phyloP scores from a whole-genome alignment of 176 grass and related monocot species.

The Coix lacrymajobi region DNA sequence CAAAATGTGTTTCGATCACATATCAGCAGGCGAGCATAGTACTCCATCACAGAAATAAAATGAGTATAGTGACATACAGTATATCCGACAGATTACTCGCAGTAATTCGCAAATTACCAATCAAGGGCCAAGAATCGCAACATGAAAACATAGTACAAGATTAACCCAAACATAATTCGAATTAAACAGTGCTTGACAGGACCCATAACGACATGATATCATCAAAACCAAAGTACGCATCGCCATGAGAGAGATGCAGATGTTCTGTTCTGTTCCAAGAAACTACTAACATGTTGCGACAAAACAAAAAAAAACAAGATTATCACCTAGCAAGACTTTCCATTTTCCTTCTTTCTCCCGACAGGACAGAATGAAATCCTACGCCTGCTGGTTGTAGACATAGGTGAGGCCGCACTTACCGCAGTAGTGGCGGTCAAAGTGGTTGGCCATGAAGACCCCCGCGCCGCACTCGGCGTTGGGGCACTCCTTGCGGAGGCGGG shows the following conservation, averaged over 20 bases:
- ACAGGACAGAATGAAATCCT: neutral
- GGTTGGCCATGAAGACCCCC: conserved; percentile 77
- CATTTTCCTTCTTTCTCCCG: neutral
- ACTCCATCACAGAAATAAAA: too few species aligned
- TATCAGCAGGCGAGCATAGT: too few species aligned
- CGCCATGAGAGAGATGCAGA: conserved; percentile 17
- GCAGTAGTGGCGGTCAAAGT: conserved; percentile 80
- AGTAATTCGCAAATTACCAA: neutral
- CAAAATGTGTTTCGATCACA: too few species aligned
- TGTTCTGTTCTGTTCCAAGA: conserved; percentile 8
- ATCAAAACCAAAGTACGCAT: conserved; percentile 22
- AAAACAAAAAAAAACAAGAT: neutral
- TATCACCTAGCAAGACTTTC: conserved; percentile 1
- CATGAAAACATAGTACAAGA: neutral
- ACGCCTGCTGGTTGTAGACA: conserved; percentile 64
- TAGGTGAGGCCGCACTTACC: conserved; percentile 80
- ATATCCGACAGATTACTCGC: too few species aligned
- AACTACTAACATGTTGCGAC: neutral
- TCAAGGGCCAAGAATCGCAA: neutral
- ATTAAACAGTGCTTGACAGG: conserved; percentile 16
- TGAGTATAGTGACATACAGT: too few species aligned
- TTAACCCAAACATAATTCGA: conserved; percentile 21
- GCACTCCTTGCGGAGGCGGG: conserved; percentile 78
- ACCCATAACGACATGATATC: conserved; percentile 6
- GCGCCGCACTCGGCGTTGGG: conserved; percentile 70